phyloP scores from a whole-genome alignment of 768 basidiomycete species.

The Pulveroboletus sp. region DNA sequence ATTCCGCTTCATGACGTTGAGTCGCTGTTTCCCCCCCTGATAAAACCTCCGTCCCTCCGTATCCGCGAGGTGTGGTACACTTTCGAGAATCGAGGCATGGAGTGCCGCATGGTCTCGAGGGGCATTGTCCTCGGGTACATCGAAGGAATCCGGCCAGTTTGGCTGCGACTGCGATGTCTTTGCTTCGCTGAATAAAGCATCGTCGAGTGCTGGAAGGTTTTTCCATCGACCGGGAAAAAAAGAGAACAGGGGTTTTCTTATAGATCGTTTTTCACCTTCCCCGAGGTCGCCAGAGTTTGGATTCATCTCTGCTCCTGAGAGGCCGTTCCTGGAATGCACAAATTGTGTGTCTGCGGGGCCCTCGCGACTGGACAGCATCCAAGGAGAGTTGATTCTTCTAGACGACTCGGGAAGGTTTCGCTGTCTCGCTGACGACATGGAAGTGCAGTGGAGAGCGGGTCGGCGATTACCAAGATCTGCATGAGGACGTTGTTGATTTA shows the following conservation, averaged over 20 bases:
- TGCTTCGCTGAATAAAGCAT: constrained; percentile 24
- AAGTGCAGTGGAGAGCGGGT: neutral
- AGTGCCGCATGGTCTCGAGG: constrained; percentile 17
- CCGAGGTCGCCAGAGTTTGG: constrained; percentile 6
- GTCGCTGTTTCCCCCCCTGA: constrained; percentile 27
- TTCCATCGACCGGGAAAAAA: constrained; percentile 13
- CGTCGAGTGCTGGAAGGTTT: constrained; percentile 16
- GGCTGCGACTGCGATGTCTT: constrained; percentile 23
- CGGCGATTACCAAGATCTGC: neutral
- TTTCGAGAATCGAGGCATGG: neutral
- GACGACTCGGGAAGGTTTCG: constrained; percentile 1
- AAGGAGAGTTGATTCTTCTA: neutral
- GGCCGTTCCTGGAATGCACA: neutral
- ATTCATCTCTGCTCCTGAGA: neutral
- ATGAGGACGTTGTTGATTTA: neutral
- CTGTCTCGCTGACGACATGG: constrained; percentile 15
- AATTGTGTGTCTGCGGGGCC: neutral
- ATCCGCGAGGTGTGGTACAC: constrained; percentile 6
- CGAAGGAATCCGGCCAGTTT: constrained; percentile 22
- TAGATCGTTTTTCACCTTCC: constrained; percentile 4
- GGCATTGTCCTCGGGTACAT: constrained; percentile 16
- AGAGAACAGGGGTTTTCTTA: constrained; percentile 12
- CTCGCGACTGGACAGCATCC: neutral
- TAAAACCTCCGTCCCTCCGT: constrained; percentile 27
- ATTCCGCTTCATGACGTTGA: constrained; percentile 30